Evolutionary conservation across 257 asterid species (phyloP).

Genomic region (Rehmannia glutinosa): DNA sequence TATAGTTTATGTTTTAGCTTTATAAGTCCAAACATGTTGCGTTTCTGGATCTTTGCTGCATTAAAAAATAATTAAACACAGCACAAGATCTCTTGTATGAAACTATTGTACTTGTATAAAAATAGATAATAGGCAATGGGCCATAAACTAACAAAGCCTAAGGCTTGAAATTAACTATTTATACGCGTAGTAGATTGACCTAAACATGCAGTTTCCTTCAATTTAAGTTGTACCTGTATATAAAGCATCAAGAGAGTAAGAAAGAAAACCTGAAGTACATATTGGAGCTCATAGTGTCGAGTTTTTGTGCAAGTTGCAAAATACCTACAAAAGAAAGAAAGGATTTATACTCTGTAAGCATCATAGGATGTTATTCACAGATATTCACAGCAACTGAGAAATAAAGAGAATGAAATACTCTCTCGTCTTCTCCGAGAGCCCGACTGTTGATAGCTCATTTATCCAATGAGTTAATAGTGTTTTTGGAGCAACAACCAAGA

Average conservation of each 20-base stretch:
- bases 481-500: slow-evolving; percentile 86
- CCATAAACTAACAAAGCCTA: slow-evolving; percentile 4
- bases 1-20: not conserved
- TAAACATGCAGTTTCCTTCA: not conserved
- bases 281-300: slow-evolving; percentile 90
- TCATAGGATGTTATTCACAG: not conserved
- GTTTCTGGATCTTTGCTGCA: slow-evolving; percentile 4
- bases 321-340: slow-evolving; percentile 50
- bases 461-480: slow-evolving; percentile 89
- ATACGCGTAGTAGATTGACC: not conserved
- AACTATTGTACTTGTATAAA: slow-evolving; percentile 1
- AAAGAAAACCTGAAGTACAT: slow-evolving; percentile 73
- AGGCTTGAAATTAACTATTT: not conserved
- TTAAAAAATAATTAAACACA: not conserved
- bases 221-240: not conserved
- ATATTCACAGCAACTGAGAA: slow-evolving; percentile 1
- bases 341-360: slow-evolving; percentile 4
- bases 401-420: slow-evolving; percentile 51
- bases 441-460: slow-evolving; percentile 78
- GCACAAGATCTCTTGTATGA: not conserved
- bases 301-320: slow-evolving; percentile 57
- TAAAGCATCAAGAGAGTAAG: slow-evolving; percentile 5
- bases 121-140: not conserved
- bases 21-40: not conserved
- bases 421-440: slow-evolving; percentile 69